Percentiles rank a stretch among this genome's conserved stretches.
These are phyloP conservation scores for Arthrobotrys megalospora DNA, from an alignment of 2,329 filamentous ascomycete species.

Conservation along the genomic window DNA sequence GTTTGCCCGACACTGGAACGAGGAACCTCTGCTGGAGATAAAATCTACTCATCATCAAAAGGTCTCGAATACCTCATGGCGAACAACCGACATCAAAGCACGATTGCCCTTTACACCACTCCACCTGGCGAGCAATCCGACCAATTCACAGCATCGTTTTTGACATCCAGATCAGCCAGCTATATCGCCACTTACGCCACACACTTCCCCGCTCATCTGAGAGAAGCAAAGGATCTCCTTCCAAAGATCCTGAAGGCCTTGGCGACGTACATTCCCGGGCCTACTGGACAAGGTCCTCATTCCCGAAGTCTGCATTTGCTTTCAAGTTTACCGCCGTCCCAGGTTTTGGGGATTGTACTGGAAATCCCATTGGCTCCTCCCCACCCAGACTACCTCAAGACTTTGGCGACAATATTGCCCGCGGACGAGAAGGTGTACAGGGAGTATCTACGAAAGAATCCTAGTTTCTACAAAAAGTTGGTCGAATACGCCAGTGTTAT, in stretches of 20 bases:
- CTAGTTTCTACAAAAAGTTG: constrained; percentile 58
- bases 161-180: constrained; percentile 51
- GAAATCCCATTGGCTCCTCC: constrained; percentile 54
- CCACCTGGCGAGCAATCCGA: constrained; percentile 52
- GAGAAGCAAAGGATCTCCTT: constrained; percentile 44
- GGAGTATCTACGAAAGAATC: constrained; percentile 47
- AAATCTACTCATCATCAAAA: constrained; percentile 53
- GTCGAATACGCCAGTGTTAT: constrained; percentile 52
- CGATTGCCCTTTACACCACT: constrained; percentile 47
- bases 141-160: constrained; percentile 56
- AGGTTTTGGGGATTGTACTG: constrained; percentile 37
- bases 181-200: constrained; percentile 55
- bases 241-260: constrained; percentile 55
- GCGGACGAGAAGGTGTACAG: constrained; percentile 47
- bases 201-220: constrained; percentile 49
- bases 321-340: constrained; percentile 35
- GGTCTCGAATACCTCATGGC: constrained; percentile 57
- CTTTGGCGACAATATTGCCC: constrained; percentile 40
- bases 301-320: constrained; percentile 47
- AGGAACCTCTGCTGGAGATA: constrained; percentile 21
- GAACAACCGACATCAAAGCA: constrained; percentile 55
- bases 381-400: constrained; percentile 56
- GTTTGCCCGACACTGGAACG: constrained; percentile 45
- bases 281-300: constrained; percentile 51
- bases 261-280: constrained; percentile 52